Evolutionary conservation across 495 filamentous ascomycete genomes (phyloP), one percentile per base, ranked within the genome.

Genomic region (Talaromyces trachyspermus): DNA sequence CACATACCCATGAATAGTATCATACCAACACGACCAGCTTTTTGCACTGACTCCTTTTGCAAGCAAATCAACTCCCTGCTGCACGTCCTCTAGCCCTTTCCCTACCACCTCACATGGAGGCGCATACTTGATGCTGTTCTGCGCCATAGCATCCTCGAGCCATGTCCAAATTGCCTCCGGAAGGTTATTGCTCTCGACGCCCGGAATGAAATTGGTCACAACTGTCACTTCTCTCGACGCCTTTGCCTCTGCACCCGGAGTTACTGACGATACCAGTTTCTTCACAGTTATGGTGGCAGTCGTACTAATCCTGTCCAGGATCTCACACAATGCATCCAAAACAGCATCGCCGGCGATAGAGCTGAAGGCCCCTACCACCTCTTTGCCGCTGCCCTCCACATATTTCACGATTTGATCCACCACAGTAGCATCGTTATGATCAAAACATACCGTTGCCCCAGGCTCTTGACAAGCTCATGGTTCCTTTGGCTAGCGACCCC

Each of bases 391-490:
- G n/a, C n/a, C n/a, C 19, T 37, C n/a, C 6, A 37, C 7, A 17
- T 37, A 37, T n/a, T 17, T 37, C 9, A 65, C 22, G 0, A 71
- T 47, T 11, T 65, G 58, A 0, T 60, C 45, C 1, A 65, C 57
- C 0, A 72, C 58, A 0, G 54, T 64, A 2, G 54, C 15, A 35
- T 53, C 60, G 5, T 63, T 64, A 57, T 86, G 82, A 59, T 86
- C 79, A 44, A 82, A 78, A 1, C 69, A 74, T 10, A 64, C 41
- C 14, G 39, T 64, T 2, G 80, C 82, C 4, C 80, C 0, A 83
- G 65, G 1, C 46, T 51, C 49, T 69, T 72, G 22, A 76, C 58
- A 44, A 69, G 71, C 0, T 69, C 69, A 27, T 75, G 70, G 54
- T 85, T 85, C 50, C 68, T 68, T 1, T 61, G 59, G 1, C 70